These are phyloP conservation scores for Cucurbita argyrosperma DNA, from an alignment of 306 rosid species.

Conservation along the genomic window DNA sequence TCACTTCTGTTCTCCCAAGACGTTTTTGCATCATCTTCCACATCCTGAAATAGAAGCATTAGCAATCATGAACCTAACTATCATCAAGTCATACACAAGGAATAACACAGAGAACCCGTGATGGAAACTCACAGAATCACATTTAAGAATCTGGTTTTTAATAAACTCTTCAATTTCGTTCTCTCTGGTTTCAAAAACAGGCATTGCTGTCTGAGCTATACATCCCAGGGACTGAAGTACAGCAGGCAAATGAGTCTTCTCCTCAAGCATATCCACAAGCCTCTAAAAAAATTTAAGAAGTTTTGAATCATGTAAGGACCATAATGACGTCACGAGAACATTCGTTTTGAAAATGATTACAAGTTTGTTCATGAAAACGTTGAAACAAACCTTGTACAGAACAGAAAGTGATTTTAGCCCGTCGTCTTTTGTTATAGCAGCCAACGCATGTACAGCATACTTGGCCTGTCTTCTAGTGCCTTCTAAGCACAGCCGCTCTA, in stretches of 20 bases:
- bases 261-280: constrained; percentile 86
- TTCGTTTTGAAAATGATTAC: not conserved
- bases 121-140: constrained; percentile 42
- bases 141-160: constrained; percentile 48
- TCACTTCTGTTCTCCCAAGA: constrained; percentile 85
- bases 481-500: constrained; percentile 83
- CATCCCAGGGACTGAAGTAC: constrained; percentile 95
- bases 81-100: constrained; percentile 13
- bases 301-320: not conserved
- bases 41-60: constrained; percentile 44
- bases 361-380: constrained; percentile 17
- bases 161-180: constrained; percentile 68
- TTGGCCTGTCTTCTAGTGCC: constrained; percentile 94
- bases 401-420: constrained; percentile 93
- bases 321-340: not conserved
- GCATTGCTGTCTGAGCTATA: constrained; percentile 91
- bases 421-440: constrained; percentile 91
- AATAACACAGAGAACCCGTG: constrained; percentile 2
- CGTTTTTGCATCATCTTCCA: constrained; percentile 29
- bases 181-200: constrained; percentile 91
- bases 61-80: constrained; percentile 15
- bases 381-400: constrained; percentile 66
- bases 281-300: constrained; percentile 44
- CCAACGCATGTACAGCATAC: constrained; percentile 89
- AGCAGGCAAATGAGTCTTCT: constrained; percentile 71